A percentile compares a stretch with the other conserved stretches of the same genome.
Evolutionary conservation across 2,329 filamentous ascomycete species (phyloP).

Genomic region (Atkinsonella hypoxylon): DNA sequence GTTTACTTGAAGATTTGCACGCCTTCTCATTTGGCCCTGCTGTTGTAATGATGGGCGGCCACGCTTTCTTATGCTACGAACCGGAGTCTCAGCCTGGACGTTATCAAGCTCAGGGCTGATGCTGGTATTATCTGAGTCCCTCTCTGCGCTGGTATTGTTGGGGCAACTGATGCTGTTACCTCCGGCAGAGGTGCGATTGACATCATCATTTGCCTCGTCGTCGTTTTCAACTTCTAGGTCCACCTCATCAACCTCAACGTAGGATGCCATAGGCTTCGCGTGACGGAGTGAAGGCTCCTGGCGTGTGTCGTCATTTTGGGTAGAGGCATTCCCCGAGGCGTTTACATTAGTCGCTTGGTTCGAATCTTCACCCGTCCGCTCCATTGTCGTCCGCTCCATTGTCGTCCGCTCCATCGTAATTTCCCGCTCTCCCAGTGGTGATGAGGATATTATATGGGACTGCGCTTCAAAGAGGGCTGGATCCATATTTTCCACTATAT

Average conservation of each 20-base stretch:
- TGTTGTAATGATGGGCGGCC: constrained; percentile 20
- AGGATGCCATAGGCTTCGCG: constrained; percentile 39
- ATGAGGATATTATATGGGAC: not conserved
- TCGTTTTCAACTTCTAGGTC: constrained; percentile 17
- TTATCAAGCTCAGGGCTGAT: not conserved
- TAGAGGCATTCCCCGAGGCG: not conserved
- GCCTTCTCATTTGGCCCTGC: constrained; percentile 9
- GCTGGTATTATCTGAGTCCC: not conserved
- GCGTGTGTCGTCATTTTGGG: constrained; percentile 6
- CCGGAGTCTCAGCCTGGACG: not conserved
- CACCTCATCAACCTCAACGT: constrained; percentile 34
- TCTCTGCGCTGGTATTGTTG: constrained; percentile 7
- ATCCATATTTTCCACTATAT: constrained; percentile 33
- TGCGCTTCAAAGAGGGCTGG: constrained; percentile 35
- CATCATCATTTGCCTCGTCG: constrained; percentile 1
- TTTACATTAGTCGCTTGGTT: constrained; percentile 20
- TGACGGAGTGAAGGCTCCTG: constrained; percentile 39
- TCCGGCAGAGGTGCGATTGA: not conserved
- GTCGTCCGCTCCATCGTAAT: constrained; percentile 10
- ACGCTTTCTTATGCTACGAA: constrained; percentile 11
- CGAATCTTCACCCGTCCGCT: not conserved
- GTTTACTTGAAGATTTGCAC: not conserved
- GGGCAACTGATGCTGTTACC: not conserved
- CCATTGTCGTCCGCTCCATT: constrained; percentile 7
- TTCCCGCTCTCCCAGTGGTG: not conserved